Evolutionary conservation across 495 filamentous ascomycete species (phyloP).

Genomic region (Daldinia grandis): DNA sequence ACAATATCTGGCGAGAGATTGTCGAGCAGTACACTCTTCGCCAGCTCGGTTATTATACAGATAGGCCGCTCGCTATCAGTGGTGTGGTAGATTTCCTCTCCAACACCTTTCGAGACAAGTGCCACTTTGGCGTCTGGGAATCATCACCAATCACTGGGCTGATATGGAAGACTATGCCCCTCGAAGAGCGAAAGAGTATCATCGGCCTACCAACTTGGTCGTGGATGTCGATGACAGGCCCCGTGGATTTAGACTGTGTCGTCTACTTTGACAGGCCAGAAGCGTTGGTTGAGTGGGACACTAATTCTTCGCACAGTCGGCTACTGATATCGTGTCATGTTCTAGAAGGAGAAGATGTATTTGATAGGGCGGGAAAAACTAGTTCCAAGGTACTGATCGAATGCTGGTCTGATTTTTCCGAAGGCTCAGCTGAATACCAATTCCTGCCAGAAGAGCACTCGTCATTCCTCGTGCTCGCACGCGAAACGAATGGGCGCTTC

Average conservation of each 20-base stretch:
- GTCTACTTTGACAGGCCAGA: conserved; percentile 26
- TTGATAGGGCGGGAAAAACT: neutral
- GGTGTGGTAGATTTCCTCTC: conserved; percentile 28
- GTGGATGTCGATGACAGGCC: conserved; percentile 28
- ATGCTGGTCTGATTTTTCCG: conserved; percentile 24
- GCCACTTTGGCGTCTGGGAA: conserved; percentile 27
- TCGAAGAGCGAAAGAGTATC: conserved; percentile 7
- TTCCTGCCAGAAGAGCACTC: neutral
- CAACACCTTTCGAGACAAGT: conserved; percentile 11
- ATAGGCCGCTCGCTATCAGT: conserved; percentile 25
- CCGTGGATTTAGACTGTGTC: conserved; percentile 23
- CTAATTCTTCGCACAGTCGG: neutral
- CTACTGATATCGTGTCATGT: conserved; percentile 14
- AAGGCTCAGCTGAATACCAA: conserved; percentile 6
- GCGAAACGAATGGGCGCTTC: conserved; percentile 17
- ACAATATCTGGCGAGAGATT: conserved; percentile 25
- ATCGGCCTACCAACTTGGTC: conserved; percentile 25
- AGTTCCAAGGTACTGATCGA: conserved; percentile 8
- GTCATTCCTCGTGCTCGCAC: conserved; percentile 17
- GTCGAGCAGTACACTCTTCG: conserved; percentile 32
- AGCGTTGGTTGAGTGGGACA: conserved; percentile 17
- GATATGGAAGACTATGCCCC: conserved; percentile 13
- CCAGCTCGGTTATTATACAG: conserved; percentile 16
- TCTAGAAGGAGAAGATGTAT: conserved; percentile 12
- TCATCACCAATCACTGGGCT: conserved; percentile 17